phyloP scores from a whole-genome alignment of 2,329 filamentous ascomycete genomes.

The Pezicula carpinea region DNA sequence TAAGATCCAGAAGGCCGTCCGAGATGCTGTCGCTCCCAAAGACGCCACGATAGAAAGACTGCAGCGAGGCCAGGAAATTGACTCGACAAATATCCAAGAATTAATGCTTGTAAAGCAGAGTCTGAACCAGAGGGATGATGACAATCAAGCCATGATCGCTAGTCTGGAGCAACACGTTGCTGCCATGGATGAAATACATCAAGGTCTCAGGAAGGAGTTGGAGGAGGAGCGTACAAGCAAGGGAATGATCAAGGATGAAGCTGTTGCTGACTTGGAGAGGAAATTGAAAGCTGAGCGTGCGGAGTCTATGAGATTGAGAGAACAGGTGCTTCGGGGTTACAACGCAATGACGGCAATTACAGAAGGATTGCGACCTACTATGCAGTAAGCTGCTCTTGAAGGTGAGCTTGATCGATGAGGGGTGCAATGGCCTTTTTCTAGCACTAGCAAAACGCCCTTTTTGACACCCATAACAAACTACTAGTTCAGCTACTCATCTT shows the following conservation, averaged over 20 bases:
- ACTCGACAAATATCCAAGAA: background rate
- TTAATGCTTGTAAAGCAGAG: background rate
- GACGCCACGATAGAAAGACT: background rate
- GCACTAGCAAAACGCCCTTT: no score
- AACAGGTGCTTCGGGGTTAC: no score
- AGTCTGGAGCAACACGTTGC: background rate
- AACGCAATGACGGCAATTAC: no score
- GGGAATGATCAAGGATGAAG: background rate
- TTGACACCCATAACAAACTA: no score
- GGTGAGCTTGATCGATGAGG: no score
- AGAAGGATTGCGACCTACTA: no score
- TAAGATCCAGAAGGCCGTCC: background rate
- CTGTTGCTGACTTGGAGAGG: background rate
- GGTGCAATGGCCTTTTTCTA: no score
- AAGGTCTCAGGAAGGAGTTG: background rate
- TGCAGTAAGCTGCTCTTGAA: no score
- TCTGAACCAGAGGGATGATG: background rate
- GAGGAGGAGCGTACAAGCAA: background rate
- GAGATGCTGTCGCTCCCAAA: background rate
- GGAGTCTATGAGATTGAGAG: background rate
- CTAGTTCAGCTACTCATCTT: no score
- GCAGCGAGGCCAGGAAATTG: background rate
- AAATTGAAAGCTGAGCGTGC: background rate
- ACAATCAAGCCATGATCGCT: background rate
- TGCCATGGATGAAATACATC: background rate